Conservation (phyloP, 2,329 filamentous ascomycete species). For the Boeremia exigua region DNA sequence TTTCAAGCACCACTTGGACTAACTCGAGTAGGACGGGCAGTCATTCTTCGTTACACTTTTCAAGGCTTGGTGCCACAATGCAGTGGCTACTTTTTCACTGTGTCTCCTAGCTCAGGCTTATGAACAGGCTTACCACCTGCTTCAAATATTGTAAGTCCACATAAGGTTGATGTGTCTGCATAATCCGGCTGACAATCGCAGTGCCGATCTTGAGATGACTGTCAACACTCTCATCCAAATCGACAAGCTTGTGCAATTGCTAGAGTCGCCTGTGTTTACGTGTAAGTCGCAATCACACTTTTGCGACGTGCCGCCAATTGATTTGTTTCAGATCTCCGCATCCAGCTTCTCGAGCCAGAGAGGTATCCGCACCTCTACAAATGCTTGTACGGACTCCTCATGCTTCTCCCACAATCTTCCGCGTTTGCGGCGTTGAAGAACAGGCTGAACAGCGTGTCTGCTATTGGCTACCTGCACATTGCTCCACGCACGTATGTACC, state of each 20-base stretch:
- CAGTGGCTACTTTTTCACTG: constrained; percentile 94
- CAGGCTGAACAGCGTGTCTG: constrained; percentile 92
- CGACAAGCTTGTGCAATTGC: constrained; percentile 94
- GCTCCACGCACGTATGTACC: constrained; percentile 73
- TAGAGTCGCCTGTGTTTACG: constrained; percentile 97
- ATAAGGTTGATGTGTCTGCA: neutral
- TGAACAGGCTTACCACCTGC: constrained; percentile 93
- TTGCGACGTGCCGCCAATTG: constrained; percentile 14
- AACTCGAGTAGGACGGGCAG: constrained; percentile 75
- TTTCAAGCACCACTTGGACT: constrained; percentile 23
- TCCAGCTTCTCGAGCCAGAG: constrained; percentile 94
- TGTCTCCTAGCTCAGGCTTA: constrained; percentile 96
- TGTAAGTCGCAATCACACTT: constrained; percentile 62
- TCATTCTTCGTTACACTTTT: constrained; percentile 94
- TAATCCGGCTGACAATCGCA: constrained; percentile 50
- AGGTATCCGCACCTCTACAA: constrained; percentile 96
- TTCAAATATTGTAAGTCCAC: constrained; percentile 84
- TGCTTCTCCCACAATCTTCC: constrained; percentile 97
- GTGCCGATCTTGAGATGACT: constrained; percentile 96
- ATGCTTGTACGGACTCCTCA: constrained; percentile 93
- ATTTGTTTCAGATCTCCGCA: constrained; percentile 73
- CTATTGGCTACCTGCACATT: constrained; percentile 92
- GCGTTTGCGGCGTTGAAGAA: constrained; percentile 98
- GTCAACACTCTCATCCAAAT: constrained; percentile 99
- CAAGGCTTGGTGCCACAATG: constrained; percentile 97